Evolutionary conservation across 768 basidiomycete genomes (phyloP).

Genomic region (Agaricus bisporus): DNA sequence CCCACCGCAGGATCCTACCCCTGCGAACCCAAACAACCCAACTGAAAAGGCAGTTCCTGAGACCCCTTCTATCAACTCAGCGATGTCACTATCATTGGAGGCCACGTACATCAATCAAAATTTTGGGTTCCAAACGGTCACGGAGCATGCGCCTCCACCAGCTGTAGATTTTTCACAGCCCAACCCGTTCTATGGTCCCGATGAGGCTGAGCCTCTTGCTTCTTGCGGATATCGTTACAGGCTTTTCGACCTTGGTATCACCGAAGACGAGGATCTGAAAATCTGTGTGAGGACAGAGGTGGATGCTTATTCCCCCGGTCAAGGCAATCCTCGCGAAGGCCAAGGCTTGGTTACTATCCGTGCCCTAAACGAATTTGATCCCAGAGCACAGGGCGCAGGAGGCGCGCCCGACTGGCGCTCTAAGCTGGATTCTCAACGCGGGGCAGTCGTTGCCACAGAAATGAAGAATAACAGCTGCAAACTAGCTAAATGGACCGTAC

Average conservation of each 20-base stretch:
- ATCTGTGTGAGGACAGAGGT: constrained; percentile 95
- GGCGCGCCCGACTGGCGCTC: constrained; percentile 98
- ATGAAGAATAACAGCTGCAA: constrained; percentile 99
- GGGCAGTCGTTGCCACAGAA: constrained; percentile 97
- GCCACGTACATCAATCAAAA: constrained; percentile 99
- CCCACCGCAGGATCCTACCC: constrained; percentile 78
- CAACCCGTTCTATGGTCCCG: constrained; percentile 93
- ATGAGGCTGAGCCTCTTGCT: constrained; percentile 92
- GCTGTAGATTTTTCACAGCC: constrained; percentile 75
- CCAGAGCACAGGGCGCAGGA: constrained; percentile 82
- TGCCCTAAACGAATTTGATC: constrained; percentile 95
- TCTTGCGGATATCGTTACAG: constrained; percentile 97
- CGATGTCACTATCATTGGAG: constrained; percentile 90
- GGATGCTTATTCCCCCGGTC: constrained; percentile 71
- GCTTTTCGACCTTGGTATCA: constrained; percentile 86
- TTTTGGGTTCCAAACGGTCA: constrained; percentile 93
- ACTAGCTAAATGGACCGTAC: constrained; percentile 95
- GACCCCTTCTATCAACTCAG: constrained; percentile 83
- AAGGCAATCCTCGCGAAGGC: constrained; percentile 59
- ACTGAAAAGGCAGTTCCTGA: constrained; percentile 64
- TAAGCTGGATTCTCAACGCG: constrained; percentile 94
- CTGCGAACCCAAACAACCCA: constrained; percentile 75
- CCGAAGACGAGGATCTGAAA: constrained; percentile 86
- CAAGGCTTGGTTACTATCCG: constrained; percentile 87
- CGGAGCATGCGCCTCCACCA: constrained; percentile 56